These are phyloP conservation scores for Leptomonas pyrrhocoris DNA, from an alignment of 208 protist species.

Conservation along the genomic window DNA sequence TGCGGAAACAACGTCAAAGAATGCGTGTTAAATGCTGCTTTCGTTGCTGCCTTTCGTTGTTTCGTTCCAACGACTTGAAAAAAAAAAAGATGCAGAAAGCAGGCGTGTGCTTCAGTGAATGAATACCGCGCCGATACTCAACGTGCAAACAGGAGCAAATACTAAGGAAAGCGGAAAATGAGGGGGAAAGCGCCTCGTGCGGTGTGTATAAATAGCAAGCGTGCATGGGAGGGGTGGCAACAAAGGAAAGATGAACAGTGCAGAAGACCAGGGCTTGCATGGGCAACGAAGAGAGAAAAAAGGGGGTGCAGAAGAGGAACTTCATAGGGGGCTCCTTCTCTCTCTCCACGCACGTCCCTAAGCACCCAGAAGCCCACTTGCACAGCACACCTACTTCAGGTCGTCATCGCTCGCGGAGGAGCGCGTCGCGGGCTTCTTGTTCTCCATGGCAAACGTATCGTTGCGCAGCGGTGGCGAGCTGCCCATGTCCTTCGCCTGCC, in stretches of 20 bases:
- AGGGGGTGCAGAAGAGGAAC: neutral
- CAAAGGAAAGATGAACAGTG: no score
- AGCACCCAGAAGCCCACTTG: neutral
- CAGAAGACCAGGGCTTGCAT: no score
- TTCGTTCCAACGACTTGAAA: neutral
- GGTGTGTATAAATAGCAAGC: neutral
- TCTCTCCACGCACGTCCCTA: neutral
- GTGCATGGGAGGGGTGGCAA: no score
- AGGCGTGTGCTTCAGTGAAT: no score
- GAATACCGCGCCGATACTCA: no score
- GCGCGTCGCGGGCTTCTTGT: conserved; percentile 3
- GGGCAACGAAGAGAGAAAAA: no score
- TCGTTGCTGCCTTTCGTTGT: no score
- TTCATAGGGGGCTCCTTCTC: neutral
- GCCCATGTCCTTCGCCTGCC: conserved; percentile 37
- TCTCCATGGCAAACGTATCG: conserved; percentile 44
- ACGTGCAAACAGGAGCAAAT: no score
- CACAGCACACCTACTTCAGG: conserved; percentile 3
- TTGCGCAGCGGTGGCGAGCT: conserved; percentile 56
- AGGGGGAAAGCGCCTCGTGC: neutral
- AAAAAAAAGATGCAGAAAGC: neutral
- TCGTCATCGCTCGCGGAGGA: conserved; percentile 13
- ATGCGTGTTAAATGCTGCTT: no score
- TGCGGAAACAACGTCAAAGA: no score
- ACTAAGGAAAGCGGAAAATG: neutral